phyloP scores from a whole-genome alignment of 2,329 filamentous ascomycete genomes.

The Sarocladium strictum region DNA sequence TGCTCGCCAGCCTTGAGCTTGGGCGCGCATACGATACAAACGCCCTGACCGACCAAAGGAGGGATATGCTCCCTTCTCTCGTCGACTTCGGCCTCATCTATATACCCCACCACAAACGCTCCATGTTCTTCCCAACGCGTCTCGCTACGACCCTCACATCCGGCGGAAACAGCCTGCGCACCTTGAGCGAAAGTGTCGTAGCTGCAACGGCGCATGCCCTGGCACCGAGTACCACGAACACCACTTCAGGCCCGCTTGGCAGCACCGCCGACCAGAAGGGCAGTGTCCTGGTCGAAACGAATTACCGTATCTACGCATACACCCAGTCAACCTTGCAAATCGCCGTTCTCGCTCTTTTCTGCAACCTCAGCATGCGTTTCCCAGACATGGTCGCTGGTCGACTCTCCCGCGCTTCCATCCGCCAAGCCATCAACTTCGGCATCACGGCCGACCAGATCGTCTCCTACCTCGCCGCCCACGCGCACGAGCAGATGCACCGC shows the following conservation, averaged over 20 bases:
- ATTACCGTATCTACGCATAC: slow-evolving; percentile 96
- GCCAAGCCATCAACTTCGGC: slow-evolving; percentile 78
- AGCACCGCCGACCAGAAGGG: slow-evolving; percentile 51
- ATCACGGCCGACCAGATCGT: slow-evolving; percentile 97
- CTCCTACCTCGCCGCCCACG: slow-evolving; percentile 83
- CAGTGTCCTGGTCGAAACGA: slow-evolving; percentile 95
- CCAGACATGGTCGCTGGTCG: slow-evolving; percentile 91
- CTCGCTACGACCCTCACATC: slow-evolving; percentile 88
- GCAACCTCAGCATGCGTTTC: slow-evolving; percentile 82
- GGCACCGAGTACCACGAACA: slow-evolving; percentile 28
- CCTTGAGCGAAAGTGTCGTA: slow-evolving; percentile 61
- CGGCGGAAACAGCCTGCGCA: slow-evolving; percentile 69
- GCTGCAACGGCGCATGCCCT: slow-evolving; percentile 52
- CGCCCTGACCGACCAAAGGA: slow-evolving; percentile 73
- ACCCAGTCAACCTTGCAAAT: slow-evolving; percentile 92
- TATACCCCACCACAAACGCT: slow-evolving; percentile 49
- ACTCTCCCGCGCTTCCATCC: slow-evolving; percentile 81
- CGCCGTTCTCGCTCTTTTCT: slow-evolving; percentile 85
- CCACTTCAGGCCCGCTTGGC: slow-evolving; percentile 26
- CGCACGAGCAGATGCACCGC: slow-evolving; percentile 88
- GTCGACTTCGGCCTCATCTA: slow-evolving; percentile 92
- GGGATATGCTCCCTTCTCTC: slow-evolving; percentile 84
- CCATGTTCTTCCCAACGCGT: slow-evolving; percentile 80
- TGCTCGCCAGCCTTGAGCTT: slow-evolving; percentile 87
- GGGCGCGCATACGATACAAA: slow-evolving; percentile 86